phyloP scores from a whole-genome alignment of 345 rosid genomes.

The Schrenkiella parvula region DNA sequence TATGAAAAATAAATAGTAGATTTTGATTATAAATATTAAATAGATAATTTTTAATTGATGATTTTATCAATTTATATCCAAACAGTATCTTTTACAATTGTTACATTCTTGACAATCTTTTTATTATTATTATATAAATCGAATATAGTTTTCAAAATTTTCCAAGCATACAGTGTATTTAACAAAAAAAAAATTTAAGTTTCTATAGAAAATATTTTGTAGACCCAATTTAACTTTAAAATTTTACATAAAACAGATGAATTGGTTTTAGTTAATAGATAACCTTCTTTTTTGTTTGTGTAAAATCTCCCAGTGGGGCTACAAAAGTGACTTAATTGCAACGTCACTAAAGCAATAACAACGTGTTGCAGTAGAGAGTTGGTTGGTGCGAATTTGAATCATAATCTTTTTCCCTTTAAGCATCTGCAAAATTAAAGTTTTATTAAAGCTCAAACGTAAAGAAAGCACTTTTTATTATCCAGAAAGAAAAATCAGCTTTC shows the following conservation, averaged over 20 bases:
- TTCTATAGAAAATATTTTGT: not conserved
- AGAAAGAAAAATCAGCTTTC: not conserved
- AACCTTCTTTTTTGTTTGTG: not conserved
- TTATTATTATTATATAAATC: too few relatives aligned
- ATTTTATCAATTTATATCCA: too few relatives aligned
- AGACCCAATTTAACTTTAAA: not conserved
- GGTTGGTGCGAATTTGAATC: slow-evolving; percentile 21
- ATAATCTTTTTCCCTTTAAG: slow-evolving; percentile 30
- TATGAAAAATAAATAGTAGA: too few relatives aligned
- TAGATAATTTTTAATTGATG: too few relatives aligned
- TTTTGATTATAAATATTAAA: too few relatives aligned
- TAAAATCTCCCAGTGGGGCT: not conserved
- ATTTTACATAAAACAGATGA: not conserved
- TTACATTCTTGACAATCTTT: too few relatives aligned
- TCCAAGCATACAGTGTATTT: not conserved
- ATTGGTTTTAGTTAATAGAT: not conserved
- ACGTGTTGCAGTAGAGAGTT: slow-evolving; percentile 6
- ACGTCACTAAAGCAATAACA: slow-evolving; percentile 11
- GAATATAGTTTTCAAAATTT: not conserved
- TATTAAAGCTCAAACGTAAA: slow-evolving; percentile 11
- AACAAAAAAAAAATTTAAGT: not conserved
- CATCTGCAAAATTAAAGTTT: slow-evolving; percentile 22
- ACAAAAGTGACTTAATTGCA: slow-evolving; percentile 12
- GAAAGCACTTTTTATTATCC: slow-evolving; percentile 14
- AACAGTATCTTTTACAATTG: too few relatives aligned